Base-by-base conservation (phyloP, 2,329 filamentous ascomycete species). In the Aspergillus japonicus region DNA sequence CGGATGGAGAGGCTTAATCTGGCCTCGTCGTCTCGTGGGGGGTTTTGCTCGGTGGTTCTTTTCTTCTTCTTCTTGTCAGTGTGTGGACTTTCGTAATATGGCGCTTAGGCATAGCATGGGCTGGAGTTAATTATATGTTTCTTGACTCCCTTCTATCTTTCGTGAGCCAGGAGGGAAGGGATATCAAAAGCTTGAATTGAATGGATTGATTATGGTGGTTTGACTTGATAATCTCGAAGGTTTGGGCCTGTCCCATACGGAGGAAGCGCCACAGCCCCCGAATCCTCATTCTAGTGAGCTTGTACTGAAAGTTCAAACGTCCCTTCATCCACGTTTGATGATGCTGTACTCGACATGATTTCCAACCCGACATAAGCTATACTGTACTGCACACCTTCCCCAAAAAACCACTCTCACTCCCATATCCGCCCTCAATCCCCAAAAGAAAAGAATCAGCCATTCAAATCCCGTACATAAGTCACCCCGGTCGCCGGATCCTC, bases 31-130 rank as follows among this genome's bases (percentile, higher is more conserved):
- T 24, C 11, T 29, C 54, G 3, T 35, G 5, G 10, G 49, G 14
- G 44, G n/a, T 49, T 39, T 23, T 47, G 35, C 35, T 57, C 59
- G 55, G 50, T 57, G 51, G 53, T 60, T 64, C 63, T 63, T 58
- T 50, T 56, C 65, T 21, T 61, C 65, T 21, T 61, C 24, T 65
- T 57, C 57, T 60, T 65, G 67, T 64, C 19, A 24, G 23, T 62
- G 47, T 57, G n/a, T 60, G 16, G 33, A 47, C 53, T 58, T 50
- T 57, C 35, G 51, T 63, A 57, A 64, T 57, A 60, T 55, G 71
- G 73, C 72, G 72, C 73, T 69, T 72, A 68, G 71, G 72, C 66
- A 71, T 72, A 71, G 73, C 73, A 74, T 74, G 70, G 73, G 67
- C 65, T 71, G 72, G 73, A 70, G 73, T 74, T 75, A 64, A 29